Conservation (phyloP, 352 stramenopile species). For the Globisporangium paroecandrum region DNA sequence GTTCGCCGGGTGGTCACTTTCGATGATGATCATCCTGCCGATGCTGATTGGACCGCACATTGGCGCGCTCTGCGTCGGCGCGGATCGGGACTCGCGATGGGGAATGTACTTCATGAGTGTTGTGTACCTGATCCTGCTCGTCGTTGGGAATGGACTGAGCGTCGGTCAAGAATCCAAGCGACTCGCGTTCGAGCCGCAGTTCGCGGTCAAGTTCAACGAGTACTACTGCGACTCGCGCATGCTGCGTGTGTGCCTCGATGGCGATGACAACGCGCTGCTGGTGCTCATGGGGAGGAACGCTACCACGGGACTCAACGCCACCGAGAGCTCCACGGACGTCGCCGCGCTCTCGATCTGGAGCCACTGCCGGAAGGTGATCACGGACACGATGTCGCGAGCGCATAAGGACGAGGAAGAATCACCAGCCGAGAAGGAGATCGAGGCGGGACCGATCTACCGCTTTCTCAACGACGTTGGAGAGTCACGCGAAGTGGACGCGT, state of each 20-base stretch:
- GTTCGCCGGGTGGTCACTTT: neutral
- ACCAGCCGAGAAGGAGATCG: neutral
- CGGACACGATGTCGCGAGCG: neutral
- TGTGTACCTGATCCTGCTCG: slow-evolving; percentile 8
- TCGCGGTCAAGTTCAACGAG: slow-evolving; percentile 13
- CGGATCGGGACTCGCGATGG: neutral
- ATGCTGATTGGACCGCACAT: neutral
- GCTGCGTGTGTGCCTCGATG: slow-evolving; percentile 3
- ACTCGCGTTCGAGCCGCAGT: neutral
- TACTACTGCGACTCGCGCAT: slow-evolving; percentile 11
- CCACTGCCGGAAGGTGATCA: neutral
- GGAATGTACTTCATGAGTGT: neutral
- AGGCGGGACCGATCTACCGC: neutral
- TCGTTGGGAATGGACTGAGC: slow-evolving; percentile 1
- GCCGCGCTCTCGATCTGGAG: neutral
- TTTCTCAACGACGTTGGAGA: slow-evolving; percentile 4
- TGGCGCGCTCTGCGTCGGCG: neutral
- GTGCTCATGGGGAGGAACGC: neutral
- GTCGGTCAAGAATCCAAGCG: neutral
- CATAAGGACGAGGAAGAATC: neutral
- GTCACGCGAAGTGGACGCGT: neutral
- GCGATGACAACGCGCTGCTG: neutral
- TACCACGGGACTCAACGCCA: neutral
- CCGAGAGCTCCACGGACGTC: too few species aligned
- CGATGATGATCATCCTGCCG: neutral